Evolutionary conservation across 2,329 filamentous ascomycete genomes (phyloP).

Genomic region (Fusarium sp.): DNA sequence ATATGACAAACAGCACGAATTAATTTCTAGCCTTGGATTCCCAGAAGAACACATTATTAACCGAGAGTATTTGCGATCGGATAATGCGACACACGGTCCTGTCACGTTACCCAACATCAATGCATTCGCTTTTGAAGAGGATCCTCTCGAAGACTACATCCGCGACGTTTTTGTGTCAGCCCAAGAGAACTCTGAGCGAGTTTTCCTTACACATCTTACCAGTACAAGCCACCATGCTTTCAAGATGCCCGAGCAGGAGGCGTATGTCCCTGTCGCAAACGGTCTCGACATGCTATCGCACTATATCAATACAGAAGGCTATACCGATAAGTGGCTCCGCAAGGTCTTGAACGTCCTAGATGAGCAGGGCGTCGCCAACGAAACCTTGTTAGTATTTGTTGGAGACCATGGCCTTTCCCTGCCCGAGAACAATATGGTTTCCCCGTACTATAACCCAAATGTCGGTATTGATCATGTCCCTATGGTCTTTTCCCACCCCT

Average conservation of each 20-base stretch:
- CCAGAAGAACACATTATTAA: conserved; percentile 45
- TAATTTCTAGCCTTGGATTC: conserved; percentile 52
- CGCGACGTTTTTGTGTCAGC: conserved; percentile 50
- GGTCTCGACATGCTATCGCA: conserved; percentile 49
- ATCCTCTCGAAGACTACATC: conserved; percentile 51
- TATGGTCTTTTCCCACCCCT: conserved; percentile 50
- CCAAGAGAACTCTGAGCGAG: conserved; percentile 48
- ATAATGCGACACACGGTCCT: conserved; percentile 49
- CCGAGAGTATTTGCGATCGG: conserved; percentile 50
- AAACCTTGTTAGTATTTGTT: conserved; percentile 52
- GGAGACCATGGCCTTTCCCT: conserved; percentile 54
- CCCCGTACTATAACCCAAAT: conserved; percentile 52
- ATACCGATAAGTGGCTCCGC: conserved; percentile 51
- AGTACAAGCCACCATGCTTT: conserved; percentile 54
- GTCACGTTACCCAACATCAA: conserved; percentile 52
- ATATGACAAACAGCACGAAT: conserved; percentile 53
- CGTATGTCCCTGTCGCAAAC: conserved; percentile 44
- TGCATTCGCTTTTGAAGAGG: conserved; percentile 54
- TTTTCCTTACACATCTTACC: conserved; percentile 54
- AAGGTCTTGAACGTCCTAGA: conserved; percentile 51
- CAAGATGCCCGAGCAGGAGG: conserved; percentile 47
- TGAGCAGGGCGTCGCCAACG: conserved; percentile 51
- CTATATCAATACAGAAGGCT: conserved; percentile 52
- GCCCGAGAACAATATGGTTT: conserved; percentile 48
- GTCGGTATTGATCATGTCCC: conserved; percentile 50